phyloP scores from a whole-genome alignment of 345 rosid genomes.

The Streptanthus diversifolius region DNA sequence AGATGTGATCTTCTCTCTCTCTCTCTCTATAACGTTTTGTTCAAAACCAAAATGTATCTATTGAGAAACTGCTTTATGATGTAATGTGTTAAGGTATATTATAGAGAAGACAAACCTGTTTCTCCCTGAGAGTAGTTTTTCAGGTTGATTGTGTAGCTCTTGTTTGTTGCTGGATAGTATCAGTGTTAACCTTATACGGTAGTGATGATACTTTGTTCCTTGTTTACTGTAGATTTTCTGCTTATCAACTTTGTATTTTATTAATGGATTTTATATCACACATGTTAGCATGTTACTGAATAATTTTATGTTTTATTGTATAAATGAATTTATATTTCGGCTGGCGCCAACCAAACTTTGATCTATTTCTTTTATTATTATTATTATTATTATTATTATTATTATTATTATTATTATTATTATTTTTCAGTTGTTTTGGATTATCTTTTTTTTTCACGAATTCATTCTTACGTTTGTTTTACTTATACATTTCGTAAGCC shows the following conservation, averaged over 20 bases:
- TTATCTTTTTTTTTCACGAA: neutral
- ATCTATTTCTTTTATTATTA: neutral
- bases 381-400: neutral
- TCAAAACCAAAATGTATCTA: neutral
- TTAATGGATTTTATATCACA: neutral
- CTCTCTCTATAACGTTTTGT: too few relatives aligned
- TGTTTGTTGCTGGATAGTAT: neutral
- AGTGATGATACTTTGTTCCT: neutral
- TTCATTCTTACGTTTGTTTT: slow-evolving; percentile 21
- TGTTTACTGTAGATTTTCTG: neutral
- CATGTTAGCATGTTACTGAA: slow-evolving; percentile 28
- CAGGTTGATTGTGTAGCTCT: neutral
- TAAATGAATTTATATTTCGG: slow-evolving; percentile 1
- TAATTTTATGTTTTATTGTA: neutral
- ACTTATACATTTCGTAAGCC: slow-evolving; percentile 25
- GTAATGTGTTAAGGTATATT: neutral
- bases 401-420: neutral
- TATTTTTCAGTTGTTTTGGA: slow-evolving; percentile 12
- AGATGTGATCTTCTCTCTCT: neutral
- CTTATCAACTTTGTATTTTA: neutral
- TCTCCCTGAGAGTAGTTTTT: neutral
- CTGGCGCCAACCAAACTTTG: slow-evolving; percentile 23
- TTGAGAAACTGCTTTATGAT: neutral
- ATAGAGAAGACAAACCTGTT: neutral
- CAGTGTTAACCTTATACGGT: neutral